A percentile compares a stretch with the other conserved stretches of the same genome.
Conservation (phyloP, 768 basidiomycete genomes). For the Mycena belliarum region DNA sequence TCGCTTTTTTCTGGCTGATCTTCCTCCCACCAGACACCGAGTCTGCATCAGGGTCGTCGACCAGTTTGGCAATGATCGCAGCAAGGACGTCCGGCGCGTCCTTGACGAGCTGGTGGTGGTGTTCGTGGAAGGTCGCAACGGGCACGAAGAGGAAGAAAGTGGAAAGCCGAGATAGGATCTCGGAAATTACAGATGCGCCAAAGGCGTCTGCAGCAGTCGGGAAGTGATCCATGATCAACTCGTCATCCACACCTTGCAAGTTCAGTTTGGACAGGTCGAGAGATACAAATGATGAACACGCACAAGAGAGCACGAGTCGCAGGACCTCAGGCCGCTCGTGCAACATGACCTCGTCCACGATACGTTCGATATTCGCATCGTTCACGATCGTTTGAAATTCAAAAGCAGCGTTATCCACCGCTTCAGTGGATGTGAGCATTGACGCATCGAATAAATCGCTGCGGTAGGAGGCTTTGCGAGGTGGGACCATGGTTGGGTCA, state of each 20-base stretch:
- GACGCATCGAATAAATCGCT: constrained; percentile 22
- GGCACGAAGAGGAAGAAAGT: constrained; percentile 8
- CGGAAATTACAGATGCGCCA: neutral
- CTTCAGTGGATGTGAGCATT: constrained; percentile 19
- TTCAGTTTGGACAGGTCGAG: neutral
- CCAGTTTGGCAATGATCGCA: neutral
- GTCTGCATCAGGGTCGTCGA: neutral
- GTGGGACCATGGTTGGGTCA: constrained; percentile 21
- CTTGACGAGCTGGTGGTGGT: constrained; percentile 7
- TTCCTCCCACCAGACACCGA: constrained; percentile 3
- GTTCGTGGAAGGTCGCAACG: neutral
- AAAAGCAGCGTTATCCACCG: constrained; percentile 22
- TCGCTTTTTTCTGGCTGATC: constrained; percentile 30
- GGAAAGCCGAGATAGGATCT: constrained; percentile 4
- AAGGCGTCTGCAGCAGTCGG: constrained; percentile 11
- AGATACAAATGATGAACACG: neutral
- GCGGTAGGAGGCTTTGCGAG: constrained; percentile 25
- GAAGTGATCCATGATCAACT: constrained; percentile 7
- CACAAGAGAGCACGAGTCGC: constrained; percentile 11
- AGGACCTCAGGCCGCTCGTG: constrained; percentile 21
- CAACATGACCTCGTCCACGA: constrained; percentile 26
- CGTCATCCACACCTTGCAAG: constrained; percentile 1
- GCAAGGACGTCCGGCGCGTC: constrained; percentile 8
- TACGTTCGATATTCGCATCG: constrained; percentile 21
- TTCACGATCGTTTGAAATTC: constrained; percentile 27